Percentiles rank a stretch among this genome's conserved stretches.
phyloP scores from a whole-genome alignment of 2,329 filamentous ascomycete genomes.

The Cladosporium oxysporum region DNA sequence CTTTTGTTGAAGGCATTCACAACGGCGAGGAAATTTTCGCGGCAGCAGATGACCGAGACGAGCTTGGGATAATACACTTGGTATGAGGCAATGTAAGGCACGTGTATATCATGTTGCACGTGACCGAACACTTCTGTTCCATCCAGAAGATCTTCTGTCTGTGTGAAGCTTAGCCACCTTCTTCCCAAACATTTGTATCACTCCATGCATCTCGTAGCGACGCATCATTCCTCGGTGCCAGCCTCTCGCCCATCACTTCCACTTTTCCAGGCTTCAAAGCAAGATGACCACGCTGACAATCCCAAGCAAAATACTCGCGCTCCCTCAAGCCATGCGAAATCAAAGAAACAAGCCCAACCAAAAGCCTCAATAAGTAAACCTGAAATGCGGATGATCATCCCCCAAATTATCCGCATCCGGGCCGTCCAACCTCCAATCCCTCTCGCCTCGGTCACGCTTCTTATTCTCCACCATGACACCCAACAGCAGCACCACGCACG shows the following conservation, averaged over 20 bases:
- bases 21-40: not conserved
- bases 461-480: conserved; percentile 49
- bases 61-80: not conserved
- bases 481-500: conserved; percentile 44
- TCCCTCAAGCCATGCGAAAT: too few species aligned
- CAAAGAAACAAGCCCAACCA: too few species aligned
- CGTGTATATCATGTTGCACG: not conserved
- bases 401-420: conserved; percentile 52
- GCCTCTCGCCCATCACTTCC: too few species aligned
- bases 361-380: conserved; percentile 38
- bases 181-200: too few species aligned
- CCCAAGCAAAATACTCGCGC: too few species aligned
- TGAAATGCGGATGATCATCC: conserved; percentile 54
- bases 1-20: not conserved
- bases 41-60: not conserved
- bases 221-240: too few species aligned
- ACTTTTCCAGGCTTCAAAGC: too few species aligned
- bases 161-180: too few species aligned
- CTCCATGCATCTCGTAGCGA: too few species aligned
- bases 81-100: not conserved
- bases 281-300: too few species aligned
- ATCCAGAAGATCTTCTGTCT: too few species aligned
- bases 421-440: conserved; percentile 46
- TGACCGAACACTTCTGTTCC: not conserved
- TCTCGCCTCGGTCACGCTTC: conserved; percentile 49